Evolutionary conservation across 2,329 filamentous ascomycete species (phyloP).

Genomic region (Fusarium anthophilum): DNA sequence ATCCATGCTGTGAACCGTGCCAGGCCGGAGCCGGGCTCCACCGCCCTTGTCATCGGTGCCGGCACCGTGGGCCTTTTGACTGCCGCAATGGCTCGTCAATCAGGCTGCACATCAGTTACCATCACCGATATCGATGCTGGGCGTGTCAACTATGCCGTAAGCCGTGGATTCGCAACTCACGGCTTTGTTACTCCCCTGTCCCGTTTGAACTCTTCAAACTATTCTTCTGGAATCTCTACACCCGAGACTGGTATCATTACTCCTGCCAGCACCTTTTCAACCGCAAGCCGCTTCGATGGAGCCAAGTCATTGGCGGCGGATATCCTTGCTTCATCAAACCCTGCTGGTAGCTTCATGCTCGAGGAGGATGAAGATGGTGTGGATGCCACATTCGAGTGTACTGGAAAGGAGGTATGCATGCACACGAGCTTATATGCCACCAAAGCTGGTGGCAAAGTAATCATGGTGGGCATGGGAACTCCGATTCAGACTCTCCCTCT

Average conservation of each 20-base stretch:
- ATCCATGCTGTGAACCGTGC: slow-evolving; percentile 70
- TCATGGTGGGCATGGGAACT: slow-evolving; percentile 83
- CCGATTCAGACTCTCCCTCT: slow-evolving; percentile 79
- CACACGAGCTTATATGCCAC: slow-evolving; percentile 79
- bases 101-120: slow-evolving; percentile 67
- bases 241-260: slow-evolving; percentile 53
- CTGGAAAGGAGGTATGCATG: slow-evolving; percentile 78
- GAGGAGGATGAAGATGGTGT: slow-evolving; percentile 73
- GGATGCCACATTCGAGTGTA: slow-evolving; percentile 79
- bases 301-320: slow-evolving; percentile 61
- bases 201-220: slow-evolving; percentile 55
- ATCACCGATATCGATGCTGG: slow-evolving; percentile 69
- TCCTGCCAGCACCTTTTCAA: slow-evolving; percentile 56
- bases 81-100: slow-evolving; percentile 69
- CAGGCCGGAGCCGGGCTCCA: slow-evolving; percentile 60
- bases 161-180: slow-evolving; percentile 67
- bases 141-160: slow-evolving; percentile 68
- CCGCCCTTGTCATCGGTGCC: slow-evolving; percentile 70
- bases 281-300: slow-evolving; percentile 59
- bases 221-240: slow-evolving; percentile 60
- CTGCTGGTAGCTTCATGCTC: slow-evolving; percentile 40
- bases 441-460: slow-evolving; percentile 73
- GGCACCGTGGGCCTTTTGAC: slow-evolving; percentile 71
- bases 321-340: slow-evolving; percentile 55
- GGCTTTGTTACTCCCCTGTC: slow-evolving; percentile 63